phyloP scores from a whole-genome alignment of 768 basidiomycete genomes.

The Gyrodon lividus region DNA sequence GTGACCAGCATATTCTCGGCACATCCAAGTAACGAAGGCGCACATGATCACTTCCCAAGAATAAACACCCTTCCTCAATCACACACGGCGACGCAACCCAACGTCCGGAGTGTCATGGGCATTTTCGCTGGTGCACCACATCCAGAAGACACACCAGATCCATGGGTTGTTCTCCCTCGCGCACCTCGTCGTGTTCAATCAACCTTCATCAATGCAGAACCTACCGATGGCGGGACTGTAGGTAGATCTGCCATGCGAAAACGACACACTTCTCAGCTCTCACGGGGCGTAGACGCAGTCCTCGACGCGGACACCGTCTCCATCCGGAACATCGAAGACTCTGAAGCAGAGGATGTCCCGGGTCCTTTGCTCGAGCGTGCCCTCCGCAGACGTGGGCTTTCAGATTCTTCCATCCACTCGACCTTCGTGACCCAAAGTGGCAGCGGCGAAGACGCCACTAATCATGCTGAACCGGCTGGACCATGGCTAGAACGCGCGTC shows the following conservation, averaged over 20 bases:
- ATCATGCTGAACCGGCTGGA: slow-evolving; percentile 8
- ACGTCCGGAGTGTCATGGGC: slow-evolving; percentile 56
- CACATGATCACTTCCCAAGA: slow-evolving; percentile 10
- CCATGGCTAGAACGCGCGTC: slow-evolving; percentile 44
- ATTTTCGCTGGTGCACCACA: slow-evolving; percentile 91
- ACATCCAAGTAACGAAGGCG: slow-evolving; percentile 22
- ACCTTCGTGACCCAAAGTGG: slow-evolving; percentile 66
- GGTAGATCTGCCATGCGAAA: slow-evolving; percentile 21
- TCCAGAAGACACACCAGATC: slow-evolving; percentile 44
- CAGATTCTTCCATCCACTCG: slow-evolving; percentile 90
- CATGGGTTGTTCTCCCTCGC: slow-evolving; percentile 70
- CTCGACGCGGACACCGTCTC: slow-evolving; percentile 50
- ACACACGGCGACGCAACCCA: slow-evolving; percentile 12
- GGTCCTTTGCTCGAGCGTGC: slow-evolving; percentile 64
- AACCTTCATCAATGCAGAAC: slow-evolving; percentile 11
- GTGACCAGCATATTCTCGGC: slow-evolving; percentile 44
- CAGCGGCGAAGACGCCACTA: slow-evolving; percentile 13
- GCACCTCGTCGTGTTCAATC: slow-evolving; percentile 34
- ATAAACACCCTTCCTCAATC: slow-evolving; percentile 12
- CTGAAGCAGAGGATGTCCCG: slow-evolving; percentile 42
- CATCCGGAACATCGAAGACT: slow-evolving; percentile 28
- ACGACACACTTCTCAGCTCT: slow-evolving; percentile 36
- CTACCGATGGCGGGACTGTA: slow-evolving; percentile 26
- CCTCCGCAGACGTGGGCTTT: slow-evolving; percentile 75
- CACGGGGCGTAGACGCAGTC: slow-evolving; percentile 76